phyloP scores from a whole-genome alignment of 139 green algal species.

The Chlorella sp. region DNA sequence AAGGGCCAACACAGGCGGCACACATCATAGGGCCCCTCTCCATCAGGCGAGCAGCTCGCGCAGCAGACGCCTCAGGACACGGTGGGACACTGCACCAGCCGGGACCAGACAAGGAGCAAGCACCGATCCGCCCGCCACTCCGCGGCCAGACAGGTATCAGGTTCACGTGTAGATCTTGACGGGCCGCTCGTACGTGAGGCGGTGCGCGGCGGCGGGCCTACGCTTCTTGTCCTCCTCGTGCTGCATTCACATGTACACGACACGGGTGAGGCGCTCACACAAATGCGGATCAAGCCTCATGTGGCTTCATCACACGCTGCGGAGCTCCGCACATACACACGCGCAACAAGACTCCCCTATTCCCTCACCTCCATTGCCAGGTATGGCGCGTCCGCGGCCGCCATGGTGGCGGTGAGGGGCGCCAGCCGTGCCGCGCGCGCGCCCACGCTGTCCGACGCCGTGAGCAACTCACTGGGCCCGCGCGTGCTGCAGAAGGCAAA shows the following conservation, averaged over 20 bases:
- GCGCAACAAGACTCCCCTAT: not conserved
- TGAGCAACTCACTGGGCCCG: constrained; percentile 47
- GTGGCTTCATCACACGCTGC: not conserved
- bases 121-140: too few species aligned
- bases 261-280: not conserved
- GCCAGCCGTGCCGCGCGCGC: not conserved
- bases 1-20: too few species aligned
- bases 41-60: too few species aligned
- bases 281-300: not conserved
- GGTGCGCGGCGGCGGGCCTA: not conserved
- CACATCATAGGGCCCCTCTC: too few species aligned
- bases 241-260: not conserved
- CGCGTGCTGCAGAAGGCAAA: constrained; percentile 47
- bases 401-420: constrained; percentile 8
- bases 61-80: too few species aligned
- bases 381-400: constrained; percentile 1
- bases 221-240: not conserved
- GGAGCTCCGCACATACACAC: not conserved
- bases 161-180: too few species aligned
- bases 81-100: too few species aligned
- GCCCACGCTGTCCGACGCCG: not conserved
- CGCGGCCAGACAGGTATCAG: too few species aligned
- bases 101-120: too few species aligned
- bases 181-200: not conserved
- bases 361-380: not conserved